Evolutionary conservation across 2,329 filamentous ascomycete genomes (phyloP), one percentile per base, ranked within the genome.

Genomic region (Fusarium staphyleae): DNA sequence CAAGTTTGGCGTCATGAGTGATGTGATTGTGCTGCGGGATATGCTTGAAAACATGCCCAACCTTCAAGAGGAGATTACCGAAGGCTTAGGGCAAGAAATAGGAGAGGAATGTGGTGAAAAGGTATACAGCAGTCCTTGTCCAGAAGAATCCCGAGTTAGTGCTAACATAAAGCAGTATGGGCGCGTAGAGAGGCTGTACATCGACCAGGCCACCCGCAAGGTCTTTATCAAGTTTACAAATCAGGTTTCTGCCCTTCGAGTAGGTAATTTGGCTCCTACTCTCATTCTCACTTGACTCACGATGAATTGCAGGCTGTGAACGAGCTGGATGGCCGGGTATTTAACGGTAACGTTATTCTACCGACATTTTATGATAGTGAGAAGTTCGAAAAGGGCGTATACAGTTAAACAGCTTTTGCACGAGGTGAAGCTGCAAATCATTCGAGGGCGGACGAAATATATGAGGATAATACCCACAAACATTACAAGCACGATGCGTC

Each of bases 191-290:
- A 81, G 91, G 62, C 79, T 96, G 14, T 88, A 87, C 67, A 87
- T 97, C 52, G 85, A 90, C 67, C 78, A 85, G 36, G 77, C 81
- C 60, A 79, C 78, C 41, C 75, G 78, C 11, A 84, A 86, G 46
- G 95, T 99, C 4, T 98, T 96, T 72, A 91, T 99, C 72, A 91
- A 96, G 72, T 99, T 98, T 70, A 93, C 90, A 2, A 89, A 89
- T 62, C 85, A 88, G 66, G 79, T 98, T 47, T 95, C 90, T 37
- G 95, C 92, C 12, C 75, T 98, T 52, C 83, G 92, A 65, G 90
- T 93, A 80, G 77, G 87, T 82, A 35, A 34, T 40, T 18, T 28
- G 9, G 12, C 18, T 18, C 26, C 7, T n/a, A 15, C 12, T 18
- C 30, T 24, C 11, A 13, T 24, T 7, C 12, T 16, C n/a, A 41